Conservation (phyloP, 202 grass and related monocot genomes). For the Elaeis oleifera region DNA sequence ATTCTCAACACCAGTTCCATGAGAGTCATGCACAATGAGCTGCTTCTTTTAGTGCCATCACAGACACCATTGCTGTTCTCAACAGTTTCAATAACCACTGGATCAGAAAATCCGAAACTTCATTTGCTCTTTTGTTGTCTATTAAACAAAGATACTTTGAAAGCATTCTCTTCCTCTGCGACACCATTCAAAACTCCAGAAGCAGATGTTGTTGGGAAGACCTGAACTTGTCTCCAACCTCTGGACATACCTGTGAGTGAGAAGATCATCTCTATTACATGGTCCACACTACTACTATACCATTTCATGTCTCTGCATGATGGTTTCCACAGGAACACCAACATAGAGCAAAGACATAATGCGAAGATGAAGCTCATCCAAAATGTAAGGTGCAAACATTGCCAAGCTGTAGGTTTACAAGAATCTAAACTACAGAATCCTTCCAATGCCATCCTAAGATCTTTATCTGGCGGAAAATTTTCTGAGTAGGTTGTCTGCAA, state of each 20-base stretch:
- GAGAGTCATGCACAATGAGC: too few relatives aligned
- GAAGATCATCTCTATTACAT: constrained; percentile 87
- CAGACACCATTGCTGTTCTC: background rate
- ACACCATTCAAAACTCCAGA: too few relatives aligned
- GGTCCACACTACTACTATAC: constrained; percentile 75
- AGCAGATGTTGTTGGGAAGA: too few relatives aligned
- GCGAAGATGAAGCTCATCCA: constrained; percentile 69
- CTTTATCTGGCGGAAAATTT: too few relatives aligned
- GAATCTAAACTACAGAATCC: too few relatives aligned
- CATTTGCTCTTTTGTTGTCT: too few relatives aligned
- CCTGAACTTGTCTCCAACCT: constrained; percentile 45
- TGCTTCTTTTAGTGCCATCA: background rate
- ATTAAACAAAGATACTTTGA: too few relatives aligned
- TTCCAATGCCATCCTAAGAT: too few relatives aligned
- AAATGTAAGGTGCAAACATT: constrained; percentile 35
- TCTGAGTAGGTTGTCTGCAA: too few relatives aligned
- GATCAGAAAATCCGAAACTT: background rate
- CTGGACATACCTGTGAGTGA: constrained; percentile 89
- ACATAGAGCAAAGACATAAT: constrained; percentile 84
- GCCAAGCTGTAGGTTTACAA: too few relatives aligned
- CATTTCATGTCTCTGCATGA: constrained; percentile 89
- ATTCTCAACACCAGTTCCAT: too few relatives aligned
- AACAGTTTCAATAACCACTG: background rate
- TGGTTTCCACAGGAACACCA: constrained; percentile 83
- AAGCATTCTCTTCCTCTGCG: too few relatives aligned